Percentiles rank a stretch among this genome's conserved stretches.
Evolutionary conservation across 2,329 filamentous ascomycete species (phyloP).

Genomic region (Teratosphaeria pseudoeucalypti): DNA sequence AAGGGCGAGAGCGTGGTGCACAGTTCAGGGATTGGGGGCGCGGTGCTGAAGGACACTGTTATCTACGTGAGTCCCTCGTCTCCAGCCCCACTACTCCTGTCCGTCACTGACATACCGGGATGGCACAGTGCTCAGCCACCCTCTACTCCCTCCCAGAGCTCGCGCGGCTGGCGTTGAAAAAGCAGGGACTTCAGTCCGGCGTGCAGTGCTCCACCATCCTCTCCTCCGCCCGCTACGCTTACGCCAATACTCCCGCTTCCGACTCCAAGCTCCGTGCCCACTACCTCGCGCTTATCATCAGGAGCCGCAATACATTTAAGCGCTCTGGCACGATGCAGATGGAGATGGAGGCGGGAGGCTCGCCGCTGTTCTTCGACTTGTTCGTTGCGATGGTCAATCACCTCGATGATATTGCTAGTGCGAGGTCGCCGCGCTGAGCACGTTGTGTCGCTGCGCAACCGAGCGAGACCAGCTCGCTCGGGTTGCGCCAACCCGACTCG

Average conservation of each 20-base stretch:
- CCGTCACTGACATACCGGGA: neutral
- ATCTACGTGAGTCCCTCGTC: slow-evolving; percentile 51
- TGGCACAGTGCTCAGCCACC: slow-evolving; percentile 58
- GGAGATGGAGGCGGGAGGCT: slow-evolving; percentile 82
- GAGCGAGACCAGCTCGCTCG: neutral
- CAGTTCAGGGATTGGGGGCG: slow-evolving; percentile 52
- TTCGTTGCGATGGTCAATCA: slow-evolving; percentile 92
- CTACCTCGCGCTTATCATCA: slow-evolving; percentile 85
- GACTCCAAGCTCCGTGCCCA: slow-evolving; percentile 87
- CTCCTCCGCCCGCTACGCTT: slow-evolving; percentile 78
- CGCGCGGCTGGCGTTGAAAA: slow-evolving; percentile 73
- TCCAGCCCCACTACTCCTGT: slow-evolving; percentile 1
- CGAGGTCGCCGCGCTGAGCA: slow-evolving; percentile 15
- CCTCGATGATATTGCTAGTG: slow-evolving; percentile 42
- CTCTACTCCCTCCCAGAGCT: slow-evolving; percentile 75
- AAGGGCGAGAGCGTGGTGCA: slow-evolving; percentile 57
- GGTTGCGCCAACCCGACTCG: neutral
- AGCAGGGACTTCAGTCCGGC: slow-evolving; percentile 78
- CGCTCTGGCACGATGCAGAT: slow-evolving; percentile 89
- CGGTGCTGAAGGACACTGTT: slow-evolving; percentile 77
- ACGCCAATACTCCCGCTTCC: slow-evolving; percentile 75
- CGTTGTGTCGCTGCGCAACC: neutral
- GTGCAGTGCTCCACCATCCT: slow-evolving; percentile 80
- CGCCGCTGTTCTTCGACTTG: slow-evolving; percentile 74
- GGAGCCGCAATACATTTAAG: slow-evolving; percentile 80